Evolutionary conservation across 2,329 filamentous ascomycete species (phyloP).

Genomic region (Cladobotryum mycophilum): DNA sequence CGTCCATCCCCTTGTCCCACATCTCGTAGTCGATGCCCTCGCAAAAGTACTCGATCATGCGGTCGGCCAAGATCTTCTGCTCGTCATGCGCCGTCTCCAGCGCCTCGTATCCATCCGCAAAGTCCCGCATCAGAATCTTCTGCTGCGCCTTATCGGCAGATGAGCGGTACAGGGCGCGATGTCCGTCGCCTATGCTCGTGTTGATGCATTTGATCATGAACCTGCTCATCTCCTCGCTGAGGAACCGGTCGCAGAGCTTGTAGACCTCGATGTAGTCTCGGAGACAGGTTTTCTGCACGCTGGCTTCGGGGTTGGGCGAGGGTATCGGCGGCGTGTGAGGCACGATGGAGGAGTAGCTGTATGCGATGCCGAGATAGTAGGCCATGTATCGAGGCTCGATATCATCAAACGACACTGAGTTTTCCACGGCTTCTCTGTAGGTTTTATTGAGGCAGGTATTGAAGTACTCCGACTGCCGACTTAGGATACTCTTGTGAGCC

Average conservation of each 20-base stretch:
- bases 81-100: conserved; percentile 17
- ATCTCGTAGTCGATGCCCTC: conserved; percentile 24
- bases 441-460: conserved; percentile 21
- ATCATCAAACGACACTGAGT: conserved; percentile 25
- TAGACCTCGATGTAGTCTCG: conserved; percentile 30
- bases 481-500: conserved; percentile 25
- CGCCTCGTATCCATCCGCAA: conserved; percentile 30
- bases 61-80: conserved; percentile 18
- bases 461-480: conserved; percentile 30
- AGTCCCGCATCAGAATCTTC: conserved; percentile 25
- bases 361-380: conserved; percentile 29
- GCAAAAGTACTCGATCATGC: conserved; percentile 28
- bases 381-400: conserved; percentile 28
- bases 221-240: conserved; percentile 23
- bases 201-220: conserved; percentile 27
- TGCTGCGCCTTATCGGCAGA: conserved; percentile 22
- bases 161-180: conserved; percentile 27
- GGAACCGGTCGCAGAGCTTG: conserved; percentile 32
- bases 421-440: conserved; percentile 23
- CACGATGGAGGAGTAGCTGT: conserved; percentile 28
- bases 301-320: conserved; percentile 20
- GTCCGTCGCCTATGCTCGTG: conserved; percentile 25
- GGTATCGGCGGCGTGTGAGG: conserved; percentile 22
- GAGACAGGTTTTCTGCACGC: conserved; percentile 21
- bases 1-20: conserved; percentile 21